These are phyloP conservation scores for Gossypium turneri DNA, from an alignment of 345 rosid genomes.

Conservation along the genomic window DNA sequence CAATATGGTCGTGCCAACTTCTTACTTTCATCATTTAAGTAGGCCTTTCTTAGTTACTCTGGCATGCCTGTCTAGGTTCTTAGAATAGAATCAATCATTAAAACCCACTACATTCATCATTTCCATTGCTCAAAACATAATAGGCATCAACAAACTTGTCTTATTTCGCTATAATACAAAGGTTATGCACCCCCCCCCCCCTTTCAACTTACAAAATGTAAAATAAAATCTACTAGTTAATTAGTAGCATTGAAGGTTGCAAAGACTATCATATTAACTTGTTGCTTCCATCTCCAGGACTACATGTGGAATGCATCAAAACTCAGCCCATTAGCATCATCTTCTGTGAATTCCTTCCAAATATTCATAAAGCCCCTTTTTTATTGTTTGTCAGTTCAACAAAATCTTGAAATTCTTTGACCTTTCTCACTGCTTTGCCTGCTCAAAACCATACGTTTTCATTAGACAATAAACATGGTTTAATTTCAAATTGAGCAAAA, in stretches of 20 bases:
- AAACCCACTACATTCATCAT: neutral
- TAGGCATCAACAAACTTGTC: neutral
- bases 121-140: neutral
- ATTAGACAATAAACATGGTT: neutral
- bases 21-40: too few species aligned
- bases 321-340: neutral
- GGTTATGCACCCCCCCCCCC: neutral
- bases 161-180: neutral
- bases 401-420: neutral
- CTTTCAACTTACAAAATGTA: neutral
- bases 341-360: neutral
- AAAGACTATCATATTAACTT: neutral
- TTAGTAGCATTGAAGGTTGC: neutral
- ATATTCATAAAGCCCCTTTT: neutral
- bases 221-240: neutral
- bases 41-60: too few species aligned
- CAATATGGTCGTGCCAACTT: too few species aligned
- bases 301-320: neutral
- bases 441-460: conserved; percentile 12
- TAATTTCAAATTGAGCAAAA: too few species aligned
- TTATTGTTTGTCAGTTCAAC: neutral
- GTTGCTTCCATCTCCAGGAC: neutral
- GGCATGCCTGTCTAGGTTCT: too few species aligned
- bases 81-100: too few species aligned
- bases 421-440: conserved; percentile 35